Evolutionary conservation across 2,329 filamentous ascomycete genomes (phyloP), one percentile per base, ranked within the genome.

Genomic region (Arthrobotrys iridis): DNA sequence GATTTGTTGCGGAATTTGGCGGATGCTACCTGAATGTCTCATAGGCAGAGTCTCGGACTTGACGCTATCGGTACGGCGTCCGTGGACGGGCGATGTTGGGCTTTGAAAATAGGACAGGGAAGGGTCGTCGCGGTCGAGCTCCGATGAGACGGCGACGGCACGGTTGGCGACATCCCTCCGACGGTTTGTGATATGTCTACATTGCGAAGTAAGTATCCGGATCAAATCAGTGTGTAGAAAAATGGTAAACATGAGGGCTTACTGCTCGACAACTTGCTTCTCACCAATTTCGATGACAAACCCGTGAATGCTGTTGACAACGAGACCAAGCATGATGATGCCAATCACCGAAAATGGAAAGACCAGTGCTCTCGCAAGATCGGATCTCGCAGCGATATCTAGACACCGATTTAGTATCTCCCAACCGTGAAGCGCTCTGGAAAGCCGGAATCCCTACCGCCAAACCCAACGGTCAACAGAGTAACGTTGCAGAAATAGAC

Each of bases 291-390:
- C 77, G 15, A 78, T 66, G 1, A 79, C 77, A 11, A 79, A 77
- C 1, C 75, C 91, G 37, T 91, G 88, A 74, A 96, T 92, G 37
- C 90, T 93, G 24, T 89, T 89, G 30, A 97, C 90, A 67, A 96
- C 90, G 18, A 97, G 85, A 87, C 91, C 93, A 0, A 96, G 86
- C 79, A 91, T 93, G 74, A 96, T 91, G 65, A 95, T 90, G 2
- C 93, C 93, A 4, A 93, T 85, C 0, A 97, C 87, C 0, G 93
- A 90, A 78, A 91, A 97, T 0, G 93, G 93, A 60, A 97, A 90
- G 26, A 97, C 84, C 0, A 97, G 84, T 88, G 90, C 48, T 90
- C 86, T 0, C 88, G 89, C 0, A 91, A 82, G 13, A 86, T 64
- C 45, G 20, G 43, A 45, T 52, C 52, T 41, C 60, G 72, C 22